Base-by-base conservation (phyloP, 257 asterid species). In the Plantago major region DNA sequence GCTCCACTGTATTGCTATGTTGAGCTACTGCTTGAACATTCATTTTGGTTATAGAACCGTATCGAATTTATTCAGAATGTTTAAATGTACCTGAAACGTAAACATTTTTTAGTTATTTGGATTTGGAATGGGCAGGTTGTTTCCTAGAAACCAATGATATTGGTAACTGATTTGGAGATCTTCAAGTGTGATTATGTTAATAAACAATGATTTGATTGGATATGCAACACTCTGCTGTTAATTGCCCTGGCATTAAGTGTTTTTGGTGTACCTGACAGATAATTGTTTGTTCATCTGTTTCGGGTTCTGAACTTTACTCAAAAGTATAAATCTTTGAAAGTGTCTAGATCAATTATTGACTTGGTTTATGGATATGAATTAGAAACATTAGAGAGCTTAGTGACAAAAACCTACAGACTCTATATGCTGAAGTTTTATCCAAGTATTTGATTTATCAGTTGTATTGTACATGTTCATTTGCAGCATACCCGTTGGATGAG, bases 401-500 rank as follows among this genome's bases (percentile, higher is more conserved):
- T 48, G 18, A 16, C 11, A 14, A 48, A n/a, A 13, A 4, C 16
- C 22, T 1, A 0, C 5, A 15, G 22, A 48, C 54, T 48, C 4
- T n/a, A 19, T 4, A 48, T 9, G 26, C 26, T 22, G 1, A 22
- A 22, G 26, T 22, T 22, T 22, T 22, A 22, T 22, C 28, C 42
- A 65, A 40, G 38, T 30, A 58, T 1, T 55, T 49, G 14, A 10
- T 47, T 64, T 50, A 18, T 2, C 59, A 54, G 18, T 48, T 58
- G 46, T 43, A 69, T 17, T 68, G 8, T n/a, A 11, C n/a, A 33
- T 5, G 22, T 72, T 59, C 67, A 16, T 68, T 52, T 72, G 78
- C 89, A 90, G 97, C 95, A 37, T 85, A 79, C 79, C 65, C 95
- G 49, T 40, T 67, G 71, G 87, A 84, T 44, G 97, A 89, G 69